These are phyloP conservation scores for Xylariaceae sp. DNA, from an alignment of 2,329 filamentous ascomycete species.

Conservation along the genomic window DNA sequence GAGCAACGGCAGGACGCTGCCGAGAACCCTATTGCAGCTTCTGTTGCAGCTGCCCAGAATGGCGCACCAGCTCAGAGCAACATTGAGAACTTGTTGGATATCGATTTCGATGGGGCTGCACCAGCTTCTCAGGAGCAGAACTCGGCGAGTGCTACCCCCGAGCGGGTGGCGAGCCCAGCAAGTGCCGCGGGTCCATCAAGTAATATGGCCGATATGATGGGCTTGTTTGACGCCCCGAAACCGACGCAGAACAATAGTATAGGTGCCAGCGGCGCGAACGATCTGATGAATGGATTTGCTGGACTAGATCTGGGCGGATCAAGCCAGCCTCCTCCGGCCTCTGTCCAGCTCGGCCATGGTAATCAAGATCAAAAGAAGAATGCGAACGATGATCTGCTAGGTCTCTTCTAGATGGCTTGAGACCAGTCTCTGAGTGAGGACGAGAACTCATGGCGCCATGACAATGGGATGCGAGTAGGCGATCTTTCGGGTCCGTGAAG, in stretches of 20 bases:
- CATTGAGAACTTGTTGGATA: constrained; percentile 92
- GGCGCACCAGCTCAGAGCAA: constrained; percentile 70
- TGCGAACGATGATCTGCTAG: constrained; percentile 65
- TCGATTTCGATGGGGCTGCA: constrained; percentile 91
- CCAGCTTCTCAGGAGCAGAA: constrained; percentile 79
- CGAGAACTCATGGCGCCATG: not conserved
- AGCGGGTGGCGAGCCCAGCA: constrained; percentile 69
- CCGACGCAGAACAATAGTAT: constrained; percentile 54
- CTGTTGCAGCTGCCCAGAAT: constrained; percentile 72
- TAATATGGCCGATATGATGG: constrained; percentile 69
- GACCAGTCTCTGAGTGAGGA: not conserved
- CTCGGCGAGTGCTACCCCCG: constrained; percentile 65
- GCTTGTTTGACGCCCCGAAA: constrained; percentile 71
- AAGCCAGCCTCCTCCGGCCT: constrained; percentile 68
- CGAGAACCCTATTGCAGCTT: constrained; percentile 92
- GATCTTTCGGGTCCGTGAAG: constrained; percentile 21
- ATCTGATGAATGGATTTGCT: constrained; percentile 89
- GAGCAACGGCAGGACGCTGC: constrained; percentile 91
- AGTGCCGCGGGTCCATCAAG: constrained; percentile 47
- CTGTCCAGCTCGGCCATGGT: constrained; percentile 59
- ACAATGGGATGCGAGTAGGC: not conserved
- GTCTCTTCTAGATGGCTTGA: constrained; percentile 54
- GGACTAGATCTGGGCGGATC: constrained; percentile 74
- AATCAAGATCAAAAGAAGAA: constrained; percentile 46
- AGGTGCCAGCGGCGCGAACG: constrained; percentile 57